phyloP scores from a whole-genome alignment of 129 eudicot species.

The Gnaphalium uliginosum region DNA sequence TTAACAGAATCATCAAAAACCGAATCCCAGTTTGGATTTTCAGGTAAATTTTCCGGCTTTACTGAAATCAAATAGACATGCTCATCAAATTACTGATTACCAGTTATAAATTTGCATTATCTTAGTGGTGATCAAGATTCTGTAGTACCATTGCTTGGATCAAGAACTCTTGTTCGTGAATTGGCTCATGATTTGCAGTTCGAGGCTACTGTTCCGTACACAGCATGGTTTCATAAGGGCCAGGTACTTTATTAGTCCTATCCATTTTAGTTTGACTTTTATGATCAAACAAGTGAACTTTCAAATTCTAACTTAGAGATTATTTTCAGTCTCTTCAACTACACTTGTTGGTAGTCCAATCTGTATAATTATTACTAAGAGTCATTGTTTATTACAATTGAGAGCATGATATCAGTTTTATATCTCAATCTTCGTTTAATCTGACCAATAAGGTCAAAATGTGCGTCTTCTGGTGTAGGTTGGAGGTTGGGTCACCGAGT shows the following conservation, averaged over 20 bases:
- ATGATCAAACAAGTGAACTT: neutral
- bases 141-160: constrained; percentile 88
- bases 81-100: constrained; percentile 4
- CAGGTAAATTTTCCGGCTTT: constrained; percentile 52
- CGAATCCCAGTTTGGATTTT: constrained; percentile 81
- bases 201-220: constrained; percentile 81
- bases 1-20: constrained; percentile 64
- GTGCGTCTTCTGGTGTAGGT: constrained; percentile 48
- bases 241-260: constrained; percentile 61
- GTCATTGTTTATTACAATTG: neutral
- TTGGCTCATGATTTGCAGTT: constrained; percentile 74
- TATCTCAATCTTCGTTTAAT: neutral
- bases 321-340: neutral
- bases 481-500: constrained; percentile 94
- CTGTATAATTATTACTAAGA: neutral
- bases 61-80: neutral
- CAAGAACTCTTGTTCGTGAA: constrained; percentile 88
- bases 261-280: constrained; percentile 17
- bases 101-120: neutral
- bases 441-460: constrained; percentile 12
- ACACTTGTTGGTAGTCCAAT: neutral
- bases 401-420: neutral
- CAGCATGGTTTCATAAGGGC: constrained; percentile 86
- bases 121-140: constrained; percentile 97
- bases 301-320: neutral